These are phyloP conservation scores for Arthrobotrys musiformis DNA, from an alignment of 2,329 filamentous ascomycete genomes.

Conservation along the genomic window DNA sequence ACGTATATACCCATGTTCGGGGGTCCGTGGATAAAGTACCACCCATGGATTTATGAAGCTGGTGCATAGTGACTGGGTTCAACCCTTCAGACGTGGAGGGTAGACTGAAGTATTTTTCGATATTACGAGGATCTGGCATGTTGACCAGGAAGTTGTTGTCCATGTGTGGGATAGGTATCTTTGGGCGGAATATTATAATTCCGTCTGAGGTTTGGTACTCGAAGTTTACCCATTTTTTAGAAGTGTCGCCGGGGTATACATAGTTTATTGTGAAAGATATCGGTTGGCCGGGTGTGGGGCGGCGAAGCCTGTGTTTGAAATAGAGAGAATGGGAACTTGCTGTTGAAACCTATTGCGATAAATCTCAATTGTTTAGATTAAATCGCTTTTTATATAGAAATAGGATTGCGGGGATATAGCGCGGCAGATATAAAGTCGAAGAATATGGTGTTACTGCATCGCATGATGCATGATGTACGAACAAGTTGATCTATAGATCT, in stretches of 20 bases:
- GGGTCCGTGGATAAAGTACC: background rate
- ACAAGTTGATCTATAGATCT: background rate
- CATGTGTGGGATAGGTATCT: background rate
- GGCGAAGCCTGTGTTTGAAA: constrained; percentile 31
- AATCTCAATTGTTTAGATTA: background rate
- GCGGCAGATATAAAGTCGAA: background rate
- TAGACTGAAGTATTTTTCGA: constrained; percentile 14
- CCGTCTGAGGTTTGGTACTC: constrained; percentile 41
- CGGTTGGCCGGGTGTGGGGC: constrained; percentile 3
- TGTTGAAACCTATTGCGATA: constrained; percentile 26
- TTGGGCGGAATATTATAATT: constrained; percentile 28
- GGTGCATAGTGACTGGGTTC: background rate
- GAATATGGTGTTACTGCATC: background rate
- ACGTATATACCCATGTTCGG: constrained; percentile 41
- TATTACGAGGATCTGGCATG: background rate
- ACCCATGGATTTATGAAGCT: background rate
- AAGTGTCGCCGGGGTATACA: background rate
- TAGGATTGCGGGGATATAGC: too few species aligned
- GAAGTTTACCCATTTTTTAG: constrained; percentile 45
- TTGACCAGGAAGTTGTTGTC: background rate
- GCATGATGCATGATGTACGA: too few species aligned
- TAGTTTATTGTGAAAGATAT: constrained; percentile 51
- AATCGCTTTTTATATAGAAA: background rate
- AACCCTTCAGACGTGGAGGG: background rate
- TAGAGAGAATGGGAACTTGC: constrained; percentile 3